Base-by-base conservation (phyloP, 225 moss, liverwort and hornwort species). In the Ulota crispa region DNA sequence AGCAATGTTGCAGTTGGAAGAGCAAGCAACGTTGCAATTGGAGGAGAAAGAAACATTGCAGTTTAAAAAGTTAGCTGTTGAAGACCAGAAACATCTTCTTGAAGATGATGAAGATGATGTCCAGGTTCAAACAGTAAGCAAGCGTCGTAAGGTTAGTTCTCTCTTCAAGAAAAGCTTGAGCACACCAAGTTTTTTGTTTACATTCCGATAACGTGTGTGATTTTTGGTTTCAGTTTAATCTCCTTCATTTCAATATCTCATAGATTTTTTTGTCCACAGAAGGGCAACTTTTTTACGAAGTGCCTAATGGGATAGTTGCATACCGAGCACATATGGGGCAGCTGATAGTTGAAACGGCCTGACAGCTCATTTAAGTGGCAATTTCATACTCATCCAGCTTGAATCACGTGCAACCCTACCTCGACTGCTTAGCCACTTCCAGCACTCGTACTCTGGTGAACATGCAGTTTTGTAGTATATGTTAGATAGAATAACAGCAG, bases 31-130 rank as follows among this genome's bases (percentile, higher is more conserved):
- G 3, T 21, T 36, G 7, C 15, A 73, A 0, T 73, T n/a, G 0
- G 24, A 56, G 1, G 55, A 73, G 56, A 32, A 52, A 2, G 30
- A 0, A 27, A 2, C 54, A 0, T 12, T 54, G 16, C 20, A 65
- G 20, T 65, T 76, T 75, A 90, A 91, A 83, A 89, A 87, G 78
- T 83, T 89, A 53, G 82, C 73, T 47, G 84, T 90, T 70, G 94
- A 96, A 82, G 91, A 93, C 67, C 90, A 93, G 30, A 92, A 93
- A 63, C 82, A 84, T 39, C 83, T 70, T 41, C 84, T 91, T 61
- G 92, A 93, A 90, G 88, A 92, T 80, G 93, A 93, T 73, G 92
- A 93, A 90, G 89, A 92, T 76, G 92, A 93, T 76, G 92, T 89
- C 50, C 85, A 76, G 59, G 78, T 72, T 67, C 90, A 91, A 91